These are phyloP conservation scores for Lentinula raphanica DNA, from an alignment of 768 basidiomycete genomes.

Conservation along the genomic window DNA sequence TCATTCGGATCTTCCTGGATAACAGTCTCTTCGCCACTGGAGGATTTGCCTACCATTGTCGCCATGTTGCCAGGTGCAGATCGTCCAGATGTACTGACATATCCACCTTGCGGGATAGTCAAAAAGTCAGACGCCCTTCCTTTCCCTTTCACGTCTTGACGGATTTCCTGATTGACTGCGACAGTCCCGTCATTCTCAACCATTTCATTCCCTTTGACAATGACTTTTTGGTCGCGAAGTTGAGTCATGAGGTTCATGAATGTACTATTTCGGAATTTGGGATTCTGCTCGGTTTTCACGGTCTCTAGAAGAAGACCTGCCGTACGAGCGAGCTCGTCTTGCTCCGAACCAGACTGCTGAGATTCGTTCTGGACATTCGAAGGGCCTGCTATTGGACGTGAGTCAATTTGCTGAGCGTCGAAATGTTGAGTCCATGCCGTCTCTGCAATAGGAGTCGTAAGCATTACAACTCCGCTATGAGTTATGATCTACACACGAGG, in stretches of 20 bases:
- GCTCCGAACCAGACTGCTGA: constrained; percentile 23
- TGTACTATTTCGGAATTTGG: constrained; percentile 80
- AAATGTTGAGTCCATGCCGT: constrained; percentile 62
- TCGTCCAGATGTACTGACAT: background rate
- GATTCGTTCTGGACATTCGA: background rate
- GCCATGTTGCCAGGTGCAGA: too few relatives aligned
- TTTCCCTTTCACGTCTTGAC: constrained; percentile 61
- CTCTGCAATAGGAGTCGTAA: constrained; percentile 9
- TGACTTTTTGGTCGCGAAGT: constrained; percentile 71
- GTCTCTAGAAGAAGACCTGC: constrained; percentile 74
- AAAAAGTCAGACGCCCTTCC: constrained; percentile 39
- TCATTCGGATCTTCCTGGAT: constrained; percentile 46
- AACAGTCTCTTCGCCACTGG: background rate
- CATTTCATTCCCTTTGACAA: constrained; percentile 75
- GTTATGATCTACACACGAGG: constrained; percentile 36
- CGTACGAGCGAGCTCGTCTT: constrained; percentile 74
- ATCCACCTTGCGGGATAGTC: constrained; percentile 4
- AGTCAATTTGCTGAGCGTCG: constrained; percentile 40
- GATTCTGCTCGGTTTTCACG: constrained; percentile 70
- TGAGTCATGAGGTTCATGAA: constrained; percentile 86
- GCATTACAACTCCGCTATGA: background rate
- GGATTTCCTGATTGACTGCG: constrained; percentile 12
- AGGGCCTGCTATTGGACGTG: constrained; percentile 12
- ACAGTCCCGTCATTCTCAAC: constrained; percentile 45
- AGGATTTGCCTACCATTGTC: background rate